phyloP scores from a whole-genome alignment of 768 basidiomycete genomes.

The Hericium coralloides region DNA sequence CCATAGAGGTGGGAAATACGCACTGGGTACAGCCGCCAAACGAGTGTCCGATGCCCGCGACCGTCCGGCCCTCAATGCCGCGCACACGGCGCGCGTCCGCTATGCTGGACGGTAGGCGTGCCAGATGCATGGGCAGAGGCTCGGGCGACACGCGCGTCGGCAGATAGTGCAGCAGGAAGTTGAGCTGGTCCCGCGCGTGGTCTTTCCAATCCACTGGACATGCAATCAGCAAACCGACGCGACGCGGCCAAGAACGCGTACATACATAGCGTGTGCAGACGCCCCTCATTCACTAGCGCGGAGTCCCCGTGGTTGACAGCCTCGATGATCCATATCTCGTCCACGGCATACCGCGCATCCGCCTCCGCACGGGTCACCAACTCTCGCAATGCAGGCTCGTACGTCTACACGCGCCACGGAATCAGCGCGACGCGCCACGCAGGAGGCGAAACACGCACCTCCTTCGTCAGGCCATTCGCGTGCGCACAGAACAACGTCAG shows the following conservation, averaged over 20 bases:
- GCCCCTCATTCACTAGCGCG: conserved; percentile 54
- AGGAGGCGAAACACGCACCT: conserved; percentile 37
- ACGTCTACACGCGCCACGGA: conserved; percentile 41
- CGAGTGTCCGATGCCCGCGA: conserved; percentile 76
- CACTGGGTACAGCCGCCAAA: conserved; percentile 75
- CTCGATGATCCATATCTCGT: conserved; percentile 81
- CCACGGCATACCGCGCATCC: conserved; percentile 28
- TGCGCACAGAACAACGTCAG: conserved; percentile 72
- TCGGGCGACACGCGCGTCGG: conserved; percentile 29
- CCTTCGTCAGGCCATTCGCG: conserved; percentile 85
- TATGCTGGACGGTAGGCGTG: conserved; percentile 36
- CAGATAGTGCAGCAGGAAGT: conserved; percentile 63
- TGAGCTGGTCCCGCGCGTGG: conserved; percentile 66
- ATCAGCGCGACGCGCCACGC: neutral
- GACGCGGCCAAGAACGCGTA: conserved; percentile 7
- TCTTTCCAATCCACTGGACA: conserved; percentile 68
- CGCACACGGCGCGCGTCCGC: conserved; percentile 30
- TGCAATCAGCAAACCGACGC: neutral
- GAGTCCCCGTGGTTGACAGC: conserved; percentile 81
- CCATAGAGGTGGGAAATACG: conserved; percentile 21
- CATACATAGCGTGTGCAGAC: conserved; percentile 53
- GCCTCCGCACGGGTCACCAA: conserved; percentile 39
- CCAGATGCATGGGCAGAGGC: conserved; percentile 43
- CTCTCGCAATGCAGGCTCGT: conserved; percentile 57
- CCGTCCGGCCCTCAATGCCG: conserved; percentile 44